Conservation (phyloP, 2,329 filamentous ascomycete species). For the Diaporthe australafricana region DNA sequence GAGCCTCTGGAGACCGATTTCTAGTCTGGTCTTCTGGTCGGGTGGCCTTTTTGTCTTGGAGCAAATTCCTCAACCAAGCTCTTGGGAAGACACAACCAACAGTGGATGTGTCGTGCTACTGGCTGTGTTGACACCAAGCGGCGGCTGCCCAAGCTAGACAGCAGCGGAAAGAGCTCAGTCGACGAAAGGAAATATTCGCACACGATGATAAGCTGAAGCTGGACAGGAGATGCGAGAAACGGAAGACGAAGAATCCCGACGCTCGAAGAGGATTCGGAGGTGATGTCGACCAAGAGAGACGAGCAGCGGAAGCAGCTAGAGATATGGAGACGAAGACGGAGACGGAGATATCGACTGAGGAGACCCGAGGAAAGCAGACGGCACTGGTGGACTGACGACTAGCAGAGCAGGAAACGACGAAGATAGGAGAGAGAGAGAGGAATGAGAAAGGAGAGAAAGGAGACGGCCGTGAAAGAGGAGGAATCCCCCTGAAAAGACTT, state of each 20-base stretch:
- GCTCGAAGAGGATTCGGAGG: constrained; percentile 41
- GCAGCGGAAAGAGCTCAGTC: constrained; percentile 33
- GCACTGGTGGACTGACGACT: constrained; percentile 36
- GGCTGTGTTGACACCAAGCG: constrained; percentile 28
- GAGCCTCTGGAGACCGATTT: constrained; percentile 17
- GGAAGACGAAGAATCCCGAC: constrained; percentile 37
- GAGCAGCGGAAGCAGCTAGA: constrained; percentile 36
- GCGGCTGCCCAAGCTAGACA: constrained; percentile 32
- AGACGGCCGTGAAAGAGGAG: constrained; percentile 54
- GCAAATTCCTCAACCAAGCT: constrained; percentile 27
- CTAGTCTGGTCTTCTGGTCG: constrained; percentile 18
- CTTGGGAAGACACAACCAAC: constrained; percentile 9
- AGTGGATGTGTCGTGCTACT: constrained; percentile 21
- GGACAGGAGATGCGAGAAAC: constrained; percentile 38
- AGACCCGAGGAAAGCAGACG: constrained; percentile 40
- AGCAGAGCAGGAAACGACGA: constrained; percentile 48
- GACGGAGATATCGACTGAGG: constrained; percentile 37
- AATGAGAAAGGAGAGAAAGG: constrained; percentile 51
- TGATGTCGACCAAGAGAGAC: constrained; percentile 36
- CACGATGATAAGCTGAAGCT: constrained; percentile 34
- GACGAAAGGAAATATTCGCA: constrained; percentile 37
- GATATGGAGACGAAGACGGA: constrained; percentile 39
- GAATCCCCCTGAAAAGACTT: constrained; percentile 52
- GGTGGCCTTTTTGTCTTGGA: constrained; percentile 12
- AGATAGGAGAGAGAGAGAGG: constrained; percentile 49